Evolutionary conservation across 495 filamentous ascomycete genomes (phyloP).

Genomic region (Amniculicola lignicola): DNA sequence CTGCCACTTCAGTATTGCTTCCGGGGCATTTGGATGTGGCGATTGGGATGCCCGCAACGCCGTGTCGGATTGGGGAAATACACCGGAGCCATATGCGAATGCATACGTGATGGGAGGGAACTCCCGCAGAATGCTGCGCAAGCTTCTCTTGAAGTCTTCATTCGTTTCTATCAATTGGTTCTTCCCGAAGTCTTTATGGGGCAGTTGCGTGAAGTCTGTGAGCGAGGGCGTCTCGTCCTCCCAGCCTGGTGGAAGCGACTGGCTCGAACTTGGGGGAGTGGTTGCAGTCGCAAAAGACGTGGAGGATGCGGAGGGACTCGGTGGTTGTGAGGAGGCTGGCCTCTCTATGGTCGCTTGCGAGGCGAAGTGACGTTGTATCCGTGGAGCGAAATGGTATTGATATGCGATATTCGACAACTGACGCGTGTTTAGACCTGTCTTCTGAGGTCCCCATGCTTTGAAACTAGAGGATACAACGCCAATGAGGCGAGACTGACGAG

Average conservation of each 20-base stretch:
- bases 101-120: constrained; percentile 96
- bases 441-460: no score
- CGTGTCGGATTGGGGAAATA: constrained; percentile 71
- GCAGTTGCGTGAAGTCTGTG: constrained; percentile 73
- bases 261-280: background rate
- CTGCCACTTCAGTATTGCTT: constrained; percentile 75
- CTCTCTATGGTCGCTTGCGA: no score
- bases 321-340: no score
- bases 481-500: no score
- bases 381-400: no score
- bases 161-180: constrained; percentile 96
- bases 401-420: no score
- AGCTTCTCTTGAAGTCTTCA: constrained; percentile 84
- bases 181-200: constrained; percentile 82
- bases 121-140: constrained; percentile 86
- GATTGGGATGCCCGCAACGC: constrained; percentile 49
- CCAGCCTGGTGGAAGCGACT: constrained; percentile 58
- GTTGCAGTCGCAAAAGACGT: no score
- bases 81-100: constrained; percentile 95
- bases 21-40: constrained; percentile 72
- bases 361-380: no score
- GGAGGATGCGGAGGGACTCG: no score
- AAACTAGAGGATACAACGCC: no score
- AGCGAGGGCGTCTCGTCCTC: constrained; percentile 51
- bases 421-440: no score